Percentiles rank a stretch among this genome's conserved stretches.
Conservation (phyloP, 768 basidiomycete genomes). For the Collybia mongolica region DNA sequence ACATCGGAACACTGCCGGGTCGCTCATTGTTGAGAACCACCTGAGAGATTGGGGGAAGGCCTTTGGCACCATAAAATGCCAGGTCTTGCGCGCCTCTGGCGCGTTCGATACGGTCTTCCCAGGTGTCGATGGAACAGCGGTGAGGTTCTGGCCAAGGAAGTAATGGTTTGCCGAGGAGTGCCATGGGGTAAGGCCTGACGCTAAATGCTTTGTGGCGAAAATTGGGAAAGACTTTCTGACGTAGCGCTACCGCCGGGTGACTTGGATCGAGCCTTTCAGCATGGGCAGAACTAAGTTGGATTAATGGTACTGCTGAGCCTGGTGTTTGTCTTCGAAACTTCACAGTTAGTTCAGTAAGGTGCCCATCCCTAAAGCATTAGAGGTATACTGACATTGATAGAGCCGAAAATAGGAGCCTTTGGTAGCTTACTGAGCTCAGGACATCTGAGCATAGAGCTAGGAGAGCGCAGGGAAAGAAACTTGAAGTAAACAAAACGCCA, state of each 20-base stretch:
- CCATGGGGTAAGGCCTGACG: slow-evolving; percentile 30
- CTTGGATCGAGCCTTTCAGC: slow-evolving; percentile 24
- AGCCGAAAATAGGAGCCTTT: slow-evolving; percentile 27
- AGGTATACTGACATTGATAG: slow-evolving; percentile 30
- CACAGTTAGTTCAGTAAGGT: background rate
- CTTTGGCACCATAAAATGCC: background rate
- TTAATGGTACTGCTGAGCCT: slow-evolving; percentile 24
- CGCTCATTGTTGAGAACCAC: slow-evolving; percentile 17
- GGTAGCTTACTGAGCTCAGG: slow-evolving; percentile 33
- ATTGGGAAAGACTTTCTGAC: slow-evolving; percentile 11
- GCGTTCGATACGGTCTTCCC: slow-evolving; percentile 15
- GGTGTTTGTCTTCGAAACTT: slow-evolving; percentile 44
- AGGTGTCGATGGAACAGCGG: slow-evolving; percentile 12
- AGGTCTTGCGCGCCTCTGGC: slow-evolving; percentile 5
- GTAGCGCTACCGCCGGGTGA: slow-evolving; percentile 19
- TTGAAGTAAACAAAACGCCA: background rate
- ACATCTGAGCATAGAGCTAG: slow-evolving; percentile 19
- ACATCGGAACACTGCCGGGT: slow-evolving; percentile 32
- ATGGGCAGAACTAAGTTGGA: slow-evolving; percentile 4
- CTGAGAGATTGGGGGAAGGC: slow-evolving; percentile 7
- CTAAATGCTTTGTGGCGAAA: slow-evolving; percentile 14
- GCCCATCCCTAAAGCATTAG: background rate
- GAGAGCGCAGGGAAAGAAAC: background rate
- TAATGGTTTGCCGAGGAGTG: slow-evolving; percentile 21
- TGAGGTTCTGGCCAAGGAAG: slow-evolving; percentile 20